Percentiles rank a stretch among this genome's conserved stretches.
Conservation (phyloP, 2,329 filamentous ascomycete genomes). For the Cercospora canescens region DNA sequence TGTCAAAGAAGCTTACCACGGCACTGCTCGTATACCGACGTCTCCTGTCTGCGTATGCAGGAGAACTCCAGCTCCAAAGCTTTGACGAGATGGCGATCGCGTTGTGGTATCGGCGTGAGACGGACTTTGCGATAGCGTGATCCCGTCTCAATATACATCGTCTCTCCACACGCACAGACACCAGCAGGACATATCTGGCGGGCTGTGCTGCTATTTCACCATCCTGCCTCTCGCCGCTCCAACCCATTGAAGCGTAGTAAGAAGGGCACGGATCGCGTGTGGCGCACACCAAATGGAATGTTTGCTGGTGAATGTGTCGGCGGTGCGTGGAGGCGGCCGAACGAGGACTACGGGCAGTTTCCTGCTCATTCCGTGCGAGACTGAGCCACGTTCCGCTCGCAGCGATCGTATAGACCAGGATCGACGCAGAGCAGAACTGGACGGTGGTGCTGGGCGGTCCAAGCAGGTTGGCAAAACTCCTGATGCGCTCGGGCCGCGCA, state of each 20-base stretch:
- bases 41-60: neutral
- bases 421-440: neutral
- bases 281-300: too few relatives aligned
- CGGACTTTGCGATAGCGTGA: neutral
- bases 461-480: neutral
- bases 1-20: neutral
- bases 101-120: neutral
- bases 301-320: too few relatives aligned
- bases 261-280: too few relatives aligned
- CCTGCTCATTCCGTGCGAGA: neutral
- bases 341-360: neutral
- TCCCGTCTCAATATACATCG: neutral
- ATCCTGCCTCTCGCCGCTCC: neutral
- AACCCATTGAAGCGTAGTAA: too few relatives aligned
- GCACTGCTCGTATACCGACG: neutral
- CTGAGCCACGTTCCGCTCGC: neutral
- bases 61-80: neutral
- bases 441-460: neutral
- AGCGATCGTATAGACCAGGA: neutral
- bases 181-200: neutral
- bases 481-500: neutral
- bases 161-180: neutral
- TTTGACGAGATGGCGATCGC: neutral
- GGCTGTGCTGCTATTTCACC: neutral
- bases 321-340: neutral